Conservation (phyloP, 371 early-diverging fungal species). For the Coemansia sp. region DNA sequence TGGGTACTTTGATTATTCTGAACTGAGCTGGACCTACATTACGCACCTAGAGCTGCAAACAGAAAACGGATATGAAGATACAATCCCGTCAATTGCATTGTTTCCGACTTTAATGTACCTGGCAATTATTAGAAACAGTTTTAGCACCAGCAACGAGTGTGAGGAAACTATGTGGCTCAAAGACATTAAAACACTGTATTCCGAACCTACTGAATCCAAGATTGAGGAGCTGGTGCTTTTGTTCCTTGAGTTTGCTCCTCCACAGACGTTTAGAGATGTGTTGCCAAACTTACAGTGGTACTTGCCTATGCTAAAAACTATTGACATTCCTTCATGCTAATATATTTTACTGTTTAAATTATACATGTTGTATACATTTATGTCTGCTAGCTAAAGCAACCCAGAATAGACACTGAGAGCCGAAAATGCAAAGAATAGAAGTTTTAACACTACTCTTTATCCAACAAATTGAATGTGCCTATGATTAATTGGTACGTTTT, state of each 20-base stretch:
- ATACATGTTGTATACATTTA: background rate
- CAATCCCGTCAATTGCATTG: background rate
- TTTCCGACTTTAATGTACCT: background rate
- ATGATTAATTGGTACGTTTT: too few relatives aligned
- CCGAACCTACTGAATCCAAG: background rate
- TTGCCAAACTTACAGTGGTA: background rate
- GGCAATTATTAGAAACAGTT: background rate
- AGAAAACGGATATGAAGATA: background rate
- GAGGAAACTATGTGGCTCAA: background rate
- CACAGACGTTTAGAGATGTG: background rate
- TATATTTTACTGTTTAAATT: background rate
- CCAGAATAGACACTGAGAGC: too few relatives aligned
- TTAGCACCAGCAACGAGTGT: background rate
- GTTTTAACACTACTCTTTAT: too few relatives aligned
- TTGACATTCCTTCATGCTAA: background rate
- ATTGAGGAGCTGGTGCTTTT: slow-evolving; percentile 9
- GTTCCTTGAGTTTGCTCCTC: background rate
- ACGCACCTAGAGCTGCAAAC: slow-evolving; percentile 5
- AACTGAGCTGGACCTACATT: slow-evolving; percentile 1
- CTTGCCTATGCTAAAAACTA: slow-evolving; percentile 3
- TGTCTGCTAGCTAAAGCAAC: too few relatives aligned
- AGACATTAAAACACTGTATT: background rate
- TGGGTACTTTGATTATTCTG: background rate
- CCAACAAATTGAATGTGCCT: too few relatives aligned
- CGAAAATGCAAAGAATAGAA: too few relatives aligned